phyloP scores from a whole-genome alignment of 2,329 filamentous ascomycete genomes.

The Bipolaris victoriae region DNA sequence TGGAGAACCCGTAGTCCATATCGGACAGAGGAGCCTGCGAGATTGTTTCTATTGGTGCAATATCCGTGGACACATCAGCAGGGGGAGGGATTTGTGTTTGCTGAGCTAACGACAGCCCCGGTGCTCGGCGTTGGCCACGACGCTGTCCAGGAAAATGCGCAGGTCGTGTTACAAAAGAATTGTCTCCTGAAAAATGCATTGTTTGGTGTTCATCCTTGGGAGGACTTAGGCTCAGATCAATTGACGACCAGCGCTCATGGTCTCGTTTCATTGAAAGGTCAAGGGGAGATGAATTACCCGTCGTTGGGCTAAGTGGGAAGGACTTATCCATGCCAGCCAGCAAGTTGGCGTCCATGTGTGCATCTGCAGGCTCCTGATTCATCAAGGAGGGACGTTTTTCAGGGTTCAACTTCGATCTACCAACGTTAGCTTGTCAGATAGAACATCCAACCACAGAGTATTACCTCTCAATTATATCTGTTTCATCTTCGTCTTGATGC shows the following conservation, averaged over 20 bases:
- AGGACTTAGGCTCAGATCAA: constrained; percentile 13
- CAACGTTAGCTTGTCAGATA: constrained; percentile 18
- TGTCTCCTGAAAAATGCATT: background rate
- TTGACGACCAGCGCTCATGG: constrained; percentile 22
- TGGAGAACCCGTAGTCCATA: constrained; percentile 5
- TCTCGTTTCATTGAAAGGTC: constrained; percentile 32
- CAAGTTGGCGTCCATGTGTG: constrained; percentile 40
- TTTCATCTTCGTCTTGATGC: constrained; percentile 60
- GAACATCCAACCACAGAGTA: background rate
- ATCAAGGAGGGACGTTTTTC: constrained; percentile 9
- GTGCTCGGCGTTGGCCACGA: background rate
- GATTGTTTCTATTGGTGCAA: background rate
- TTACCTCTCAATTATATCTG: constrained; percentile 57
- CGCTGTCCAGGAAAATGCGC: constrained; percentile 7
- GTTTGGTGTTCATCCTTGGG: background rate
- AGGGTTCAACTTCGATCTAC: constrained; percentile 33
- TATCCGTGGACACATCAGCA: background rate
- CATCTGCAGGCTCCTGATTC: constrained; percentile 21
- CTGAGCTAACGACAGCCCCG: background rate
- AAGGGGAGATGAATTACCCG: constrained; percentile 29
- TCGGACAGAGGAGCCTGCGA: background rate
- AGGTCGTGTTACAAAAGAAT: background rate
- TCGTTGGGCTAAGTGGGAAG: constrained; percentile 21
- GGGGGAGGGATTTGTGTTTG: background rate
- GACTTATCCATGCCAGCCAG: constrained; percentile 39